These are phyloP conservation scores for Nigrograna mackinnonii DNA, from an alignment of 2,329 filamentous ascomycete genomes.

Conservation along the genomic window DNA sequence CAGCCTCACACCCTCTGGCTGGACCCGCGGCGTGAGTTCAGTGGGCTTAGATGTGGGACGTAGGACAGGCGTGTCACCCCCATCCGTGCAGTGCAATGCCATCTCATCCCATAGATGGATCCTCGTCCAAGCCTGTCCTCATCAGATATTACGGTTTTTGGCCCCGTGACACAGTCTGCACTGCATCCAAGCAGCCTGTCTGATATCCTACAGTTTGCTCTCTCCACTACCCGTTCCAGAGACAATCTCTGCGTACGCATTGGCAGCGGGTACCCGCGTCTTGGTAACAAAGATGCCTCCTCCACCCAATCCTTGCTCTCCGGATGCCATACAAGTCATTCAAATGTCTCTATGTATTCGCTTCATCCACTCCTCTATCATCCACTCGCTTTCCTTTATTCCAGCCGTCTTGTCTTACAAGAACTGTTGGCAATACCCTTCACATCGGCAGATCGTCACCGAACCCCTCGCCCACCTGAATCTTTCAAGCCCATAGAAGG, in stretches of 20 bases:
- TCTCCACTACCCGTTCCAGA: conserved; percentile 21
- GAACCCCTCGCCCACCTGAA: no score
- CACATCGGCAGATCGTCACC: conserved; percentile 13
- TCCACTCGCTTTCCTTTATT: conserved; percentile 13
- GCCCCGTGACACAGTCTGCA: conserved; percentile 14
- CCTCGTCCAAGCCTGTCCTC: no score
- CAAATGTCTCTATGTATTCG: conserved; percentile 33
- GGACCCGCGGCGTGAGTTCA: conserved; percentile 16
- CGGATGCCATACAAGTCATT: conserved; percentile 20
- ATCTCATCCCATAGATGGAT: no score
- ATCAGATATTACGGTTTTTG: no score
- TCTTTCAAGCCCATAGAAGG: conserved; percentile 21
- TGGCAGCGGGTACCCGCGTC: conserved; percentile 35
- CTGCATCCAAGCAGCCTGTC: conserved; percentile 7
- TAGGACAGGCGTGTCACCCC: no score
- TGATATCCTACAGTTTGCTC: conserved; percentile 31
- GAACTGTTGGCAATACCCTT: conserved; percentile 28
- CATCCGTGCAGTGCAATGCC: no score
- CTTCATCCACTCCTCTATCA: conserved; percentile 27
- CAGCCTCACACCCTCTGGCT: no score
- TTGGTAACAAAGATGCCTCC: conserved; percentile 33
- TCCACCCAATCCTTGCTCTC: conserved; percentile 22
- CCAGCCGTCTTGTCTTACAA: conserved; percentile 32
- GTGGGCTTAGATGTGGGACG: conserved; percentile 30
- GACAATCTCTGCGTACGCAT: conserved; percentile 31